Evolutionary conservation across 2,329 filamentous ascomycete species (phyloP).

Genomic region (Colletotrichum sansevieriae): DNA sequence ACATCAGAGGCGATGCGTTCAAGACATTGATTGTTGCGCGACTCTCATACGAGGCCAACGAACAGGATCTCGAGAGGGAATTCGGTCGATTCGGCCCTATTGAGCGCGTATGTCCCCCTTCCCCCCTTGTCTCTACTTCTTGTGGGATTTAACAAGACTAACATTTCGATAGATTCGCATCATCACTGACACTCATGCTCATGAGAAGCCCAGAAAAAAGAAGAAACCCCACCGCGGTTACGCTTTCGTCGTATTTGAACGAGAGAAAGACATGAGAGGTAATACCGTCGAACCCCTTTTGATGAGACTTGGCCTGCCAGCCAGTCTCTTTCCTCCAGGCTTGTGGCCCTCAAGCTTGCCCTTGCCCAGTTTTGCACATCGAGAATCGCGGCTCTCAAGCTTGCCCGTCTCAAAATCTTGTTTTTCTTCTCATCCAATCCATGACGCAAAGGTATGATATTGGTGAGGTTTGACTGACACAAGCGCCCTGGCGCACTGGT

Average conservation of each 20-base stretch:
- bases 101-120: conserved; percentile 75
- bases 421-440: conserved; percentile 46
- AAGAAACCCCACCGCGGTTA: conserved; percentile 90
- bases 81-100: conserved; percentile 95
- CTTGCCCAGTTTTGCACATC: conserved; percentile 55
- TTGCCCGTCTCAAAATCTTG: conserved; percentile 62
- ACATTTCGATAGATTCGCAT: conserved; percentile 79
- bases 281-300: conserved; percentile 57
- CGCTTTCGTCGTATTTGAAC: conserved; percentile 96
- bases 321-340: conserved; percentile 49
- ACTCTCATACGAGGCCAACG: conserved; percentile 88
- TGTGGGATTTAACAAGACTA: conserved; percentile 19
- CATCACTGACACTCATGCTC: conserved; percentile 80
- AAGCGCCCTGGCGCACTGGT: conserved; percentile 69
- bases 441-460: conserved; percentile 50
- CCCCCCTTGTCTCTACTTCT: conserved; percentile 8
- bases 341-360: conserved; percentile 60
- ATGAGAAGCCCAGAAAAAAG: conserved; percentile 79
- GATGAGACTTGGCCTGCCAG: conserved; percentile 32
- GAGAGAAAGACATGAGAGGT: conserved; percentile 99
- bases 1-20: conserved; percentile 93
- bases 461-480: conserved; percentile 78
- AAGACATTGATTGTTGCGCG: conserved; percentile 94
- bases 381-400: conserved; percentile 69
- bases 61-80: conserved; percentile 91